Percentiles rank a stretch among this genome's conserved stretches.
These are phyloP conservation scores for Barnettozyma vustinii DNA, from an alignment of 805 yeast genomes.

Conservation along the genomic window DNA sequence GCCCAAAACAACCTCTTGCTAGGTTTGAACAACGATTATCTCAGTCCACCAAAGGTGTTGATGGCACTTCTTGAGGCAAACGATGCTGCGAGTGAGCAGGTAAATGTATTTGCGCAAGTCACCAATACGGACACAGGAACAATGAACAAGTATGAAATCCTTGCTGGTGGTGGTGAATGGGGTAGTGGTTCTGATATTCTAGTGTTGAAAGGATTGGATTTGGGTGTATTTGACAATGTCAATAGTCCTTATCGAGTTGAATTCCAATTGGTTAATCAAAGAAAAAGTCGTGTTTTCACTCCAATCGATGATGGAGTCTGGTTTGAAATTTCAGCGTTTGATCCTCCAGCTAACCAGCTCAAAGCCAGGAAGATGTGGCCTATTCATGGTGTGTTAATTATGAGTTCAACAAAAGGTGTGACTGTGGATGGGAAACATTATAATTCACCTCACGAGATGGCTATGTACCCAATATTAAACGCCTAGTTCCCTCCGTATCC, in stretches of 20 bases:
- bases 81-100: not conserved
- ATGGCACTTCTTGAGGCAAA: constrained; percentile 2
- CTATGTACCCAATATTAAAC: not conserved
- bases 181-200: constrained; percentile 4
- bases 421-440: not conserved
- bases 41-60: constrained; percentile 6
- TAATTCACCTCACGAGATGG: constrained; percentile 1
- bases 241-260: not conserved
- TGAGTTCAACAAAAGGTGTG: not conserved
- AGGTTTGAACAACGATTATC: not conserved
- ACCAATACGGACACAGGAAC: not conserved
- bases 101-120: constrained; percentile 4
- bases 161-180: constrained; percentile 16
- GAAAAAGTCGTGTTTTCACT: not conserved
- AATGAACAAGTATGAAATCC: not conserved
- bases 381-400: not conserved
- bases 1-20: constrained; percentile 5
- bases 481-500: not conserved
- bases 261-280: not conserved
- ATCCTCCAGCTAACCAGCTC: not conserved
- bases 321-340: not conserved
- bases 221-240: not conserved
- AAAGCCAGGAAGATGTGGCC: not conserved
- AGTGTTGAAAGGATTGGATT: constrained; percentile 4
- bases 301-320: not conserved